A percentile compares a stretch with the other conserved stretches of the same genome.
phyloP scores from a whole-genome alignment of 352 stramenopile genomes.

The Blastocystis hominis region DNA sequence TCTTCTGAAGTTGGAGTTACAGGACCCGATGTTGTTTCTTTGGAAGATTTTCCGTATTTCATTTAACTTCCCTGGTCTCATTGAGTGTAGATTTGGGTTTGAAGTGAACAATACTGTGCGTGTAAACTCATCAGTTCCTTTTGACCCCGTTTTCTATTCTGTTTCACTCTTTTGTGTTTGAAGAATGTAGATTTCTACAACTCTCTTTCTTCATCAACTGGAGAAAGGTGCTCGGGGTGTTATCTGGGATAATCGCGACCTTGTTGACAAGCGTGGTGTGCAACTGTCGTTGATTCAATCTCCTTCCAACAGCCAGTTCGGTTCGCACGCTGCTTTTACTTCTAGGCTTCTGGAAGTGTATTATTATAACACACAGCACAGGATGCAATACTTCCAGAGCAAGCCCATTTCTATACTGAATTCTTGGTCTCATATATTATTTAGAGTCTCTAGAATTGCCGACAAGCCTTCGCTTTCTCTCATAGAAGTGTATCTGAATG shows the following conservation, averaged over 20 bases:
- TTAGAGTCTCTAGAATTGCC: neutral
- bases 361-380: neutral
- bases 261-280: neutral
- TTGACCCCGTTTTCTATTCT: neutral
- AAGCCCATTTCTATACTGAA: neutral
- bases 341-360: neutral
- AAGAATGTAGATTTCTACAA: neutral
- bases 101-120: neutral
- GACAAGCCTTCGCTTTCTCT: neutral
- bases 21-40: neutral
- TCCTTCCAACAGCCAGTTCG: neutral
- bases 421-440: neutral
- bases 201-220: neutral
- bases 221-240: neutral
- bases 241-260: conserved; percentile 12
- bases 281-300: neutral
- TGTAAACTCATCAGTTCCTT: neutral
- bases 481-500: neutral
- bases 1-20: neutral
- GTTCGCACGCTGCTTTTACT: neutral
- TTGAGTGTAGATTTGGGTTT: neutral
- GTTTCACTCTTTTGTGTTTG: neutral
- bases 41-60: neutral
- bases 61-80: neutral
- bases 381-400: neutral